Conservation (phyloP, 495 filamentous ascomycete species). For the Penicillium daleae region DNA sequence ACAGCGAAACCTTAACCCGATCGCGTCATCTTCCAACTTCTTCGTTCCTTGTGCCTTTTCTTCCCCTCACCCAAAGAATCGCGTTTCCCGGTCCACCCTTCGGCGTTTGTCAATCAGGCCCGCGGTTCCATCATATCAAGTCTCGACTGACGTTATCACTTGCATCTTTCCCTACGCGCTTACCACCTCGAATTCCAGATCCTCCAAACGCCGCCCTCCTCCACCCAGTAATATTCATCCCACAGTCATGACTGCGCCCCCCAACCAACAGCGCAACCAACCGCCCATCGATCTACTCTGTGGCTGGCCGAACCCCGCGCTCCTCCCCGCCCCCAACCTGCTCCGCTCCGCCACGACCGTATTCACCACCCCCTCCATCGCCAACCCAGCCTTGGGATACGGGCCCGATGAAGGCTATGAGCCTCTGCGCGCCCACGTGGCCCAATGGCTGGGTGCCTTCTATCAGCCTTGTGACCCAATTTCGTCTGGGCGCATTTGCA, state of each 20-base stretch:
- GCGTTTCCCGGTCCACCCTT: not conserved
- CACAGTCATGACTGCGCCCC: conserved; percentile 12
- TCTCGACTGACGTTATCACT: conserved; percentile 10
- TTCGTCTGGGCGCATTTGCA: conserved; percentile 65
- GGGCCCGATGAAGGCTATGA: conserved; percentile 76
- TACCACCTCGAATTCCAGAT: not conserved
- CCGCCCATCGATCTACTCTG: conserved; percentile 66
- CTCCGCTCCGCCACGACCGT: conserved; percentile 55
- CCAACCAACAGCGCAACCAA: conserved; percentile 8
- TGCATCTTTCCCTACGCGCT: conserved; percentile 1
- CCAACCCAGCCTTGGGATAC: conserved; percentile 67
- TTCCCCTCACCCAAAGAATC: not conserved
- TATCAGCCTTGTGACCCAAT: conserved; percentile 55
- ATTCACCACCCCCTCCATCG: conserved; percentile 60
- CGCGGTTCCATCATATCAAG: not conserved
- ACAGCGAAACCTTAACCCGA: not conserved
- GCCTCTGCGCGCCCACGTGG: conserved; percentile 64
- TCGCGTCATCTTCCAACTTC: not conserved
- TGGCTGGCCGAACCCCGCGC: conserved; percentile 71
- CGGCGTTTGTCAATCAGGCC: not conserved
- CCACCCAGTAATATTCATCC: not conserved
- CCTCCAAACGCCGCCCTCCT: not conserved
- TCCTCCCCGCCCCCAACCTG: conserved; percentile 68
- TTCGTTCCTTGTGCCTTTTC: not conserved
- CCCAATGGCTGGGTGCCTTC: conserved; percentile 67